Percentiles rank a stretch among this genome's conserved stretches.
Conservation (phyloP, 306 rosid species). For the Lathyrus oleraceus region DNA sequence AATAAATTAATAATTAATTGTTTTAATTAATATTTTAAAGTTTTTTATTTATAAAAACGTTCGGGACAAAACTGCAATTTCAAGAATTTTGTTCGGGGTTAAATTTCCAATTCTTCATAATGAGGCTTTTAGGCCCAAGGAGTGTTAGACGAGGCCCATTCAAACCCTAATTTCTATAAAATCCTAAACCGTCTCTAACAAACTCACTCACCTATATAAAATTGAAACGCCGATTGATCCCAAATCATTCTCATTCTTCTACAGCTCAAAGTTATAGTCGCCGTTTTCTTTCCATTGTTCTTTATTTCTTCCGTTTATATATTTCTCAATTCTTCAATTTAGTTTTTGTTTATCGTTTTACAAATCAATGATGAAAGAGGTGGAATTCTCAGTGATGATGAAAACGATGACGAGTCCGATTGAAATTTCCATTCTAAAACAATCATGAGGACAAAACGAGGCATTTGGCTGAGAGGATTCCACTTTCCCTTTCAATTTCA, state of each 20-base stretch:
- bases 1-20: too few relatives aligned
- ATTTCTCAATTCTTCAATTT: not conserved
- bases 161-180: not conserved
- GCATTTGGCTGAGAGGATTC: conserved; percentile 88
- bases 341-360: not conserved
- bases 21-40: too few relatives aligned
- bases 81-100: too few relatives aligned
- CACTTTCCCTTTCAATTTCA: not conserved
- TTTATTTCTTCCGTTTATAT: not conserved
- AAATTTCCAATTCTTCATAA: too few relatives aligned
- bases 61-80: too few relatives aligned
- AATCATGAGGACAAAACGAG: conserved; percentile 85
- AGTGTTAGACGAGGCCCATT: too few relatives aligned
- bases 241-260: not conserved
- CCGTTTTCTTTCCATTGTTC: not conserved
- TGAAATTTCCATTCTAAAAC: conserved; percentile 55
- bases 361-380: not conserved
- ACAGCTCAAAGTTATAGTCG: not conserved
- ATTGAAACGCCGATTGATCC: not conserved
- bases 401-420: conserved; percentile 87
- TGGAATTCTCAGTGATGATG: conserved; percentile 73
- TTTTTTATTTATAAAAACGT: too few relatives aligned
- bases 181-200: conserved; percentile 16
- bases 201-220: conserved; percentile 33
- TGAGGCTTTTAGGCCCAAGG: too few relatives aligned